A percentile compares a stretch with the other conserved stretches of the same genome.
Evolutionary conservation across 495 filamentous ascomycete species (phyloP).

Genomic region (Cercophora sp.): DNA sequence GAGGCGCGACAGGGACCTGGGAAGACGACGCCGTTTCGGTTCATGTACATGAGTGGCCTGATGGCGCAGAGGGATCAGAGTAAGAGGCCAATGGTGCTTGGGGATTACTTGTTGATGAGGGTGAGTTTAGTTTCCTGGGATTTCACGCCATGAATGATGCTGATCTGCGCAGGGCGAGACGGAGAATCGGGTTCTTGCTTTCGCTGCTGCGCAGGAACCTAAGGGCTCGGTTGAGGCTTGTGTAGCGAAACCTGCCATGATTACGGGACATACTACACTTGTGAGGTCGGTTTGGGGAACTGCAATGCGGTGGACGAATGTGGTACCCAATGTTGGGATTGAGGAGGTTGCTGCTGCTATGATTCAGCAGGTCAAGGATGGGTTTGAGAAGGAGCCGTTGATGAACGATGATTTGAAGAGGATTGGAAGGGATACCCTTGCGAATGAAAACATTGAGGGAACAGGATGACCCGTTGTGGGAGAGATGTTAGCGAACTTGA

Average conservation of each 20-base stretch:
- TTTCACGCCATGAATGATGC: neutral
- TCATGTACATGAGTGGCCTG: conserved; percentile 46
- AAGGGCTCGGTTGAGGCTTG: conserved; percentile 30
- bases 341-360: conserved; percentile 41
- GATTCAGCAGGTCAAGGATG: conserved; percentile 40
- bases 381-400: conserved; percentile 46
- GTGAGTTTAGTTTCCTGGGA: conserved; percentile 15
- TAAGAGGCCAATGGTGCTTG: conserved; percentile 33
- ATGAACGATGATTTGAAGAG: conserved; percentile 42
- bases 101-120: conserved; percentile 41
- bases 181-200: conserved; percentile 41
- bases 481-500: no score
- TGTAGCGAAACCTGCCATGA: conserved; percentile 42
- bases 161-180: conserved; percentile 35
- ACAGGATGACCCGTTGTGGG: no score
- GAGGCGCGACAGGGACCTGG: conserved; percentile 6
- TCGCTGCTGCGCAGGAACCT: conserved; percentile 20
- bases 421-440: conserved; percentile 30
- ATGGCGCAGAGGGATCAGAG: conserved; percentile 34
- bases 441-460: conserved; percentile 11
- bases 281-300: conserved; percentile 1
- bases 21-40: conserved; percentile 31
- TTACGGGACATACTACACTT: conserved; percentile 18
- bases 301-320: neutral
- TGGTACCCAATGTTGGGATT: conserved; percentile 34